Evolutionary conservation across 768 basidiomycete species (phyloP), one percentile per base, ranked within the genome.

Genomic region (Collybiopsis confluens): DNA sequence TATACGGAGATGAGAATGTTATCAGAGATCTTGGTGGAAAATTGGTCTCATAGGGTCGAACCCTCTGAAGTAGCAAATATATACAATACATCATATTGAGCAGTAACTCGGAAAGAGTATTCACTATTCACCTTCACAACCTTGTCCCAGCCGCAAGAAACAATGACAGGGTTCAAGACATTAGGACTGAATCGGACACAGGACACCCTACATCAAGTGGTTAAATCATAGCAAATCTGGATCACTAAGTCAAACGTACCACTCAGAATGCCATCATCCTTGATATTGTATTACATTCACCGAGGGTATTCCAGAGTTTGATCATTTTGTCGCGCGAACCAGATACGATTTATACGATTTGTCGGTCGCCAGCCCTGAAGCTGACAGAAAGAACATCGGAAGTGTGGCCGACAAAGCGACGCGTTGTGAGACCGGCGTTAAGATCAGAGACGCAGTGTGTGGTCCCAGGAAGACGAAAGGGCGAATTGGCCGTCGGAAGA

Each of bases 281-380:
- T 92, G 73, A 99, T 99, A 71, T 98, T 91, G 71, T 93, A 98
- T 73, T 99, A 81, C 97, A 99, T 75, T 99, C 97, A 67, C 97
- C 97, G 60, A 99, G 86, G 57, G 97, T 99, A 79, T 99, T 99
- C 97, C 97, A 99, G 66, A 99, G 90, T 74, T 98, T 99, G 81
- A 99, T 99, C 37, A 90, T 86, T 70, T 80, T 80, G 83, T 99
- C 97, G 61, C 97, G 90, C 58, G 94, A 95, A 52, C 94, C 97
- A 49, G 94, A 97, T 63, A 99, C 97, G 69, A n/a, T n/a, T n/a
- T n/a, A n/a, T n/a, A n/a, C n/a, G n/a, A 99, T 99, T 72, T 98
- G 97, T 69, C 97, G 81, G 85, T 99, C 98, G 76, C 98, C 97
- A 56, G 97, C 97, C 61, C 91, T 94, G 85, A 99, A 99, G 73